A percentile compares a stretch with the other conserved stretches of the same genome.
These are phyloP conservation scores for Yarrowia hollandica DNA, from an alignment of 805 yeast species.

Conservation along the genomic window DNA sequence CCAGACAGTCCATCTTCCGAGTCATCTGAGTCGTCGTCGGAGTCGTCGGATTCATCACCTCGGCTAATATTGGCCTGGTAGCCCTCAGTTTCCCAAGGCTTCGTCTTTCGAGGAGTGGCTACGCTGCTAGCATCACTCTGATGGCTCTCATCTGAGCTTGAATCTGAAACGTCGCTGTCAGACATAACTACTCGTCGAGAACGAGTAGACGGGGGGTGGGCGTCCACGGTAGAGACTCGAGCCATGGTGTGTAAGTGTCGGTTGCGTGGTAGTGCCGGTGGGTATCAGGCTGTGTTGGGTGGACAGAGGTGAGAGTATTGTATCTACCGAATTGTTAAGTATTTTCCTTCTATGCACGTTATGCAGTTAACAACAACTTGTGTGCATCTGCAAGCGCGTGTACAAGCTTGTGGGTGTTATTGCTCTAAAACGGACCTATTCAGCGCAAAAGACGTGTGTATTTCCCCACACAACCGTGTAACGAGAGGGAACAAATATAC, in stretches of 20 bases:
- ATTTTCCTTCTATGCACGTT: conserved; percentile 11
- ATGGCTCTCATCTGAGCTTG: neutral
- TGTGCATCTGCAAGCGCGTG: conserved; percentile 3
- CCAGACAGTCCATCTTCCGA: conserved; percentile 2
- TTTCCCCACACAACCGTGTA: too few relatives aligned
- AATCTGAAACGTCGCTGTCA: conserved; percentile 7
- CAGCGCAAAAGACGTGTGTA: neutral
- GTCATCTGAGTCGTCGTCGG: conserved; percentile 9
- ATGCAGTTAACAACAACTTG: neutral
- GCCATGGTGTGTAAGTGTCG: neutral
- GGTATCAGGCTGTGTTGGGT: neutral
- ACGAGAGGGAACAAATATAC: neutral
- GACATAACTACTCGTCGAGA: conserved; percentile 11
- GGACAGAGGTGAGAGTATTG: neutral
- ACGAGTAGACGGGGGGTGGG: conserved; percentile 12
- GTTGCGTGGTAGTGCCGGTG: neutral
- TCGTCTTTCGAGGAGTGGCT: neutral
- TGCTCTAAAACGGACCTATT: neutral
- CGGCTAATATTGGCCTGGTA: neutral
- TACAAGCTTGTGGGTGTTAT: neutral
- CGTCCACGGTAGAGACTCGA: conserved; percentile 5
- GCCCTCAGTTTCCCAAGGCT: conserved; percentile 8
- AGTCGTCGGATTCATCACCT: neutral
- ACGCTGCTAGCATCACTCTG: conserved; percentile 4
- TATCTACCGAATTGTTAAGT: neutral